Evolutionary conservation across 768 basidiomycete genomes (phyloP).

Genomic region (Kwoniella europaea): DNA sequence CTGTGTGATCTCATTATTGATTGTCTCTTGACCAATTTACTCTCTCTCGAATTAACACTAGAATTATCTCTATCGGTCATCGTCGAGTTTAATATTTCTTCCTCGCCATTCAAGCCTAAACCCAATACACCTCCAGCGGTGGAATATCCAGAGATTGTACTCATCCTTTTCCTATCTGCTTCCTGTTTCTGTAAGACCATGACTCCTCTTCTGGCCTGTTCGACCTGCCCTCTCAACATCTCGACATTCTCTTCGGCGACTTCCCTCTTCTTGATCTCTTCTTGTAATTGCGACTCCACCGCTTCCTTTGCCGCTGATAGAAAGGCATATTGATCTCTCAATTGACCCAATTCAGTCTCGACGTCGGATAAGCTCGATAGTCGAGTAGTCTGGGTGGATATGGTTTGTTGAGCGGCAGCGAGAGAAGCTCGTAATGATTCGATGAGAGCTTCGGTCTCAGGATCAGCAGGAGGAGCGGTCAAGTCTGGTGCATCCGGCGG

Average conservation of each 20-base stretch:
- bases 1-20: slow-evolving; percentile 40
- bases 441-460: slow-evolving; percentile 25
- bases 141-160: slow-evolving; percentile 17
- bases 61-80: background rate
- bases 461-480: background rate
- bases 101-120: slow-evolving; percentile 23
- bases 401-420: slow-evolving; percentile 37
- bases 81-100: slow-evolving; percentile 18
- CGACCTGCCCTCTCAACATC: slow-evolving; percentile 50
- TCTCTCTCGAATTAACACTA: slow-evolving; percentile 4
- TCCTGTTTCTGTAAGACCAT: slow-evolving; percentile 54
- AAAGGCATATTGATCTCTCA: slow-evolving; percentile 48
- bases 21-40: slow-evolving; percentile 40
- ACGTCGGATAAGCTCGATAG: slow-evolving; percentile 34
- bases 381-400: slow-evolving; percentile 35
- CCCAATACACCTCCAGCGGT: slow-evolving; percentile 29
- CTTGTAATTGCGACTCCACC: slow-evolving; percentile 47
- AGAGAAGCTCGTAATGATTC: slow-evolving; percentile 34
- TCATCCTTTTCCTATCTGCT: slow-evolving; percentile 44
- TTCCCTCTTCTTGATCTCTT: slow-evolving; percentile 49
- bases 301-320: slow-evolving; percentile 54
- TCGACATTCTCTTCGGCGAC: slow-evolving; percentile 55
- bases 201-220: slow-evolving; percentile 52
- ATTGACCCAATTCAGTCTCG: slow-evolving; percentile 35
- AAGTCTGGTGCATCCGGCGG: background rate